Evolutionary conservation across 208 protist species (phyloP).

Genomic region (Crithidia bombi): DNA sequence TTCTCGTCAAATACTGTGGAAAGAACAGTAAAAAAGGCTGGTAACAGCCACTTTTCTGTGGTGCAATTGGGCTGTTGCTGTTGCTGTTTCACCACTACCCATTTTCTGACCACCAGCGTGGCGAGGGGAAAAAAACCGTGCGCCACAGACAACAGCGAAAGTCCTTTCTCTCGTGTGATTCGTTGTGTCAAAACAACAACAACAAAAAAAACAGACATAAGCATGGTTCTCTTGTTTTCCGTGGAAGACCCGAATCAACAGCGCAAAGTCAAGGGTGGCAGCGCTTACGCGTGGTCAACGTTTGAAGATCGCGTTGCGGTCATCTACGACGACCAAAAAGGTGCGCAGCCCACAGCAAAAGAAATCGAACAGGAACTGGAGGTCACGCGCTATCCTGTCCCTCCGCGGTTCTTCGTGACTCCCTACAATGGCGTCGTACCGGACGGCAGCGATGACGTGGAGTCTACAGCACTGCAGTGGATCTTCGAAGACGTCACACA

Average conservation of each 20-base stretch:
- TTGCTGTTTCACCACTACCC: not conserved
- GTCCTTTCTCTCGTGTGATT: too few species aligned
- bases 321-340: constrained; percentile 28
- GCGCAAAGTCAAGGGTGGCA: constrained; percentile 9
- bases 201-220: not conserved
- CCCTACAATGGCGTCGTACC: constrained; percentile 62
- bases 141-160: not conserved
- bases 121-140: not conserved
- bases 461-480: constrained; percentile 37
- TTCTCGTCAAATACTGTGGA: too few species aligned
- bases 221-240: constrained; percentile 20
- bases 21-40: too few species aligned
- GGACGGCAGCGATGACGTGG: constrained; percentile 43
- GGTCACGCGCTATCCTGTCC: constrained; percentile 21
- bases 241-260: constrained; percentile 20
- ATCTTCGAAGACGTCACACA: constrained; percentile 66
- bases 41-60: too few species aligned
- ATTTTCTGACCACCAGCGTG: too few species aligned
- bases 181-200: constrained; percentile 4
- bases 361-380: constrained; percentile 32
- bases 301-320: constrained; percentile 37
- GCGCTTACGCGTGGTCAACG: constrained; percentile 29
- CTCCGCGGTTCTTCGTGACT: constrained; percentile 69
- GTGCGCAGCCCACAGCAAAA: constrained; percentile 14
- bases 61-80: too few species aligned